Conservation (phyloP, 108 stramenopile genomes). For the Pseudonitzschia delicatissima region DNA sequence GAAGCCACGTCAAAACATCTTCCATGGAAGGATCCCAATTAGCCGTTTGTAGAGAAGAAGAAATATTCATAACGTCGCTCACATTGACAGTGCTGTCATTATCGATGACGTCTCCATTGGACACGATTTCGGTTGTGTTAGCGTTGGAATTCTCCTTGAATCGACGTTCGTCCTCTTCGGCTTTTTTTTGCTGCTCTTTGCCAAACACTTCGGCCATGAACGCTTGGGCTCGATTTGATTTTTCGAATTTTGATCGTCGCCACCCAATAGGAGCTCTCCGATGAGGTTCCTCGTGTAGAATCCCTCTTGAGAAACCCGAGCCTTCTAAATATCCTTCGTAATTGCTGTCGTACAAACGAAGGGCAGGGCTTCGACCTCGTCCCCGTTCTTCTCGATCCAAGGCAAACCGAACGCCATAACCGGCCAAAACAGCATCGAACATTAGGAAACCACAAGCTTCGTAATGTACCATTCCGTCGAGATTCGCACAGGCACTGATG, state of each 20-base stretch:
- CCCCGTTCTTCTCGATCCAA: conserved; percentile 73
- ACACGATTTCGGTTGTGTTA: not conserved
- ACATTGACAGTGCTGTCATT: not conserved
- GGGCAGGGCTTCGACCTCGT: conserved; percentile 50
- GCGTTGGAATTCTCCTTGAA: not conserved
- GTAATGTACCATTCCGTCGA: conserved; percentile 61
- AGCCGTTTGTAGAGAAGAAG: conserved; percentile 23
- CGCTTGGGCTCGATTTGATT: conserved; percentile 27
- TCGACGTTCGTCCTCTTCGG: not conserved
- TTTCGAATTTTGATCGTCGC: conserved; percentile 29
- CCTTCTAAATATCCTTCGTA: conserved; percentile 63
- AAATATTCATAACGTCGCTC: not conserved
- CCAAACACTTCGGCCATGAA: conserved; percentile 40
- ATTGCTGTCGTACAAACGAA: conserved; percentile 68
- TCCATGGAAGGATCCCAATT: conserved; percentile 46
- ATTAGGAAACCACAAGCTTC: conserved; percentile 64
- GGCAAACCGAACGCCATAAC: conserved; percentile 72
- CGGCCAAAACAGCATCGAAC: conserved; percentile 66
- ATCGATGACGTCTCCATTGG: conserved; percentile 10
- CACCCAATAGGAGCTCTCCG: conserved; percentile 40
- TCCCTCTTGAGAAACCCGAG: conserved; percentile 53
- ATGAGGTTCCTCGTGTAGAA: conserved; percentile 19
- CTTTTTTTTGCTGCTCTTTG: conserved; percentile 5
- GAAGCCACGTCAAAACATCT: conserved; percentile 79
- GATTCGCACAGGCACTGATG: conserved; percentile 65